phyloP scores from a whole-genome alignment of 208 protist species.

The Trypanosoma rangeli region DNA sequence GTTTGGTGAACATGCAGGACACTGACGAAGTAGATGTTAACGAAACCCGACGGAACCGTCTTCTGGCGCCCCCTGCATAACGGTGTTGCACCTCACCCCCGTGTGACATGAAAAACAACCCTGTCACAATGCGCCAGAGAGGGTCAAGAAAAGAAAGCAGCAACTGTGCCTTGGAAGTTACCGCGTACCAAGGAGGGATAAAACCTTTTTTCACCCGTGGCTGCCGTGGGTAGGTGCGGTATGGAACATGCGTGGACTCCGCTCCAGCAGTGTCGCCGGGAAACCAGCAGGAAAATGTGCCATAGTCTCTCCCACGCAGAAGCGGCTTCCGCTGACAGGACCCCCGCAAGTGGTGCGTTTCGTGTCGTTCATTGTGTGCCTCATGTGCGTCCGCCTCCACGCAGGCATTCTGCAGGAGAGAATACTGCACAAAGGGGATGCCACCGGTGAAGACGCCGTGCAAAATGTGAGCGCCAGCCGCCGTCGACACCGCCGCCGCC shows the following conservation, averaged over 20 bases:
- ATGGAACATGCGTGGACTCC: background rate
- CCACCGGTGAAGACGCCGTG: conserved; percentile 3
- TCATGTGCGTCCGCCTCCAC: background rate
- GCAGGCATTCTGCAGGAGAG: background rate
- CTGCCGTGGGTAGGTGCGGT: background rate
- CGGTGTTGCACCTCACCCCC: background rate
- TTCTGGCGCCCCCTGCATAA: background rate
- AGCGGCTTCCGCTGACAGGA: background rate
- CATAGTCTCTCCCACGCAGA: background rate
- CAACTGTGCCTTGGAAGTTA: conserved; percentile 27
- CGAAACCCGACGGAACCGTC: background rate
- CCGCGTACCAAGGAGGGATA: conserved; percentile 29
- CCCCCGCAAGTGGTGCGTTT: background rate
- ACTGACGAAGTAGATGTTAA: background rate
- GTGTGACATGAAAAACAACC: background rate
- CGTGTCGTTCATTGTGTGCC: background rate
- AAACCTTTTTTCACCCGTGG: conserved; percentile 14
- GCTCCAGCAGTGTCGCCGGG: background rate
- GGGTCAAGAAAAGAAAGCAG: conserved; percentile 25
- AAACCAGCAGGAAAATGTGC: conserved; percentile 1
- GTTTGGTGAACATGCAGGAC: background rate
- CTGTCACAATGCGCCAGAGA: conserved; percentile 14
- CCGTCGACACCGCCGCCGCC: background rate
- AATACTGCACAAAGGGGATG: background rate
- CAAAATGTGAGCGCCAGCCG: background rate